A percentile compares a stretch with the other conserved stretches of the same genome.
phyloP scores from a whole-genome alignment of 176 grass and related monocot genomes.

The Luzula sylvatica region DNA sequence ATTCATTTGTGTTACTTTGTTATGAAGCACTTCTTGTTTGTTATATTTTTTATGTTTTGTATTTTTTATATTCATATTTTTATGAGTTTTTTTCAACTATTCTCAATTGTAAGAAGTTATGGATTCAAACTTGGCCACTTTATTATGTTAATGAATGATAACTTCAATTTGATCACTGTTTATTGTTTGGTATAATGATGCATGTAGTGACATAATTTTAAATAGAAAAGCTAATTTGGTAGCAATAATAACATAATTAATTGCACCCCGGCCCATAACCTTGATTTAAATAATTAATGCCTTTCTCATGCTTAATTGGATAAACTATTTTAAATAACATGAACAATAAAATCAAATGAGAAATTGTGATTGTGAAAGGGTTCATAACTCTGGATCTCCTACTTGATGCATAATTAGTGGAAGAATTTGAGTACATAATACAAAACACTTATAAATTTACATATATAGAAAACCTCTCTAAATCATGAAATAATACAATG shows the following conservation, averaged over 20 bases:
- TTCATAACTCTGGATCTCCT: neutral
- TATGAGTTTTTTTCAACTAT: neutral
- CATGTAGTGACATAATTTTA: neutral
- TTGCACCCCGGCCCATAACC: conserved; percentile 8
- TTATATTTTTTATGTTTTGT: conserved; percentile 7
- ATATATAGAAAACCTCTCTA: conserved; percentile 15
- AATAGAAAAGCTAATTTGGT: conserved; percentile 7
- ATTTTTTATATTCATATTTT: neutral
- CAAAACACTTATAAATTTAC: conserved; percentile 50
- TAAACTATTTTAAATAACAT: neutral
- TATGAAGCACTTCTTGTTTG: too few relatives aligned
- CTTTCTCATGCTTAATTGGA: neutral
- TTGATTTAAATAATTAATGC: conserved; percentile 11
- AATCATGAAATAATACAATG: conserved; percentile 31
- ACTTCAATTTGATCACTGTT: neutral
- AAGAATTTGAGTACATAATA: conserved; percentile 23
- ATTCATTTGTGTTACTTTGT: too few relatives aligned
- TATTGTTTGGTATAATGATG: neutral
- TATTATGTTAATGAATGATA: conserved; percentile 2
- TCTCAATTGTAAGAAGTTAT: too few relatives aligned
- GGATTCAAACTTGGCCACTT: neutral
- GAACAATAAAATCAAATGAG: too few relatives aligned
- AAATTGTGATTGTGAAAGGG: too few relatives aligned
- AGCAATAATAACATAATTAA: conserved; percentile 2
- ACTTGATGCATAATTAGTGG: conserved; percentile 25